phyloP scores from a whole-genome alignment of 106 monocot genomes.

The Apostasia ramifera region DNA sequence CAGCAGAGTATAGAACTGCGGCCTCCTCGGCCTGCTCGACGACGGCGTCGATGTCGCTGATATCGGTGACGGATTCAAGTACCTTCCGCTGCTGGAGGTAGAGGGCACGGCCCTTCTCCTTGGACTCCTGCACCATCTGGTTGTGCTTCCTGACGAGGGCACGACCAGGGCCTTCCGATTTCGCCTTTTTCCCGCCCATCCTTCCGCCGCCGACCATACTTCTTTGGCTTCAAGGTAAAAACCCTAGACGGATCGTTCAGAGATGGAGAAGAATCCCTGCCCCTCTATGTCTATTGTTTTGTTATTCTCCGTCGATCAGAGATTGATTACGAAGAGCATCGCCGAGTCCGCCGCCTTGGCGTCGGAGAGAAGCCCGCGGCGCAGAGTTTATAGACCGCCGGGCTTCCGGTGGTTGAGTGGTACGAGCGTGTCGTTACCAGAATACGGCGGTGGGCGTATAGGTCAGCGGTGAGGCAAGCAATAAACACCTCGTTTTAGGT shows the following conservation, averaged over 20 bases:
- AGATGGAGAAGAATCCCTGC: neutral
- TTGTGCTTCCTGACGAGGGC: constrained; percentile 79
- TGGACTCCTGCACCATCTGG: constrained; percentile 53
- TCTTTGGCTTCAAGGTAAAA: neutral
- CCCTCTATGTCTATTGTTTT: too few species aligned
- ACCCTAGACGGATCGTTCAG: neutral
- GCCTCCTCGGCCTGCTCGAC: constrained; percentile 57
- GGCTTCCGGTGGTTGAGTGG: too few species aligned
- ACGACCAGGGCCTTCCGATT: constrained; percentile 52
- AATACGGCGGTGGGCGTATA: too few species aligned
- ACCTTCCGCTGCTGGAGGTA: constrained; percentile 20
- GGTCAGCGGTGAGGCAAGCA: too few species aligned
- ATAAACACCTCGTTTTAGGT: too few species aligned
- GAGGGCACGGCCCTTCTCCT: constrained; percentile 54
- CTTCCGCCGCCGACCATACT: neutral
- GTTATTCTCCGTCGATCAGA: too few species aligned
- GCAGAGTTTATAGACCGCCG: too few species aligned
- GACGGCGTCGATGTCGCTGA: constrained; percentile 80
- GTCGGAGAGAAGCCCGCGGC: too few species aligned
- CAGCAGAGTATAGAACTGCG: constrained; percentile 11
- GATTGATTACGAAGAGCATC: too few species aligned
- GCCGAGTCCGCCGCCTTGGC: too few species aligned
- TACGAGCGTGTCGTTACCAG: too few species aligned
- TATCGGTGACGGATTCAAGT: constrained; percentile 76
- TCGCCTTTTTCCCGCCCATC: constrained; percentile 54